Evolutionary conservation across 768 basidiomycete genomes (phyloP).

Genomic region (Podaxis rugospora): DNA sequence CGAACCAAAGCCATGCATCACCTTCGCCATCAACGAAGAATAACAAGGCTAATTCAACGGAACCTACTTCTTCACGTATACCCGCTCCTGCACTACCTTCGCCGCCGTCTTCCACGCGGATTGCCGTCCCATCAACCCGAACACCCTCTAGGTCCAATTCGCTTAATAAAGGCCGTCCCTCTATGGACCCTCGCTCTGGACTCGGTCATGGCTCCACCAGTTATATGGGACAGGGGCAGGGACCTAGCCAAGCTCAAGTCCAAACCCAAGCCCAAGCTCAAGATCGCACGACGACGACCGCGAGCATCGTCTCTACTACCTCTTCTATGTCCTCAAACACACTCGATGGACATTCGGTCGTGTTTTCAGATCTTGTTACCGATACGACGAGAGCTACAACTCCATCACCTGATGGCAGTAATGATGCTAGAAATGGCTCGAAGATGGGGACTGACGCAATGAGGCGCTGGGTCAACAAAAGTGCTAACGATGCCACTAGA

Average conservation of each 20-base stretch:
- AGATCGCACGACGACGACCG: slow-evolving; percentile 1
- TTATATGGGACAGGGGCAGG: neutral
- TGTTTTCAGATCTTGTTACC: slow-evolving; percentile 22
- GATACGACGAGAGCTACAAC: slow-evolving; percentile 27
- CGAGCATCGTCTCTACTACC: slow-evolving; percentile 17
- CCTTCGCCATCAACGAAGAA: neutral
- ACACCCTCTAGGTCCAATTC: slow-evolving; percentile 19
- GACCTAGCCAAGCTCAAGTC: neutral
- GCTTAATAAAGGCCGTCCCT: slow-evolving; percentile 1
- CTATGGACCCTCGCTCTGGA: slow-evolving; percentile 3
- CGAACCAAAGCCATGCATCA: slow-evolving; percentile 6
- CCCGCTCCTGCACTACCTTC: slow-evolving; percentile 2
- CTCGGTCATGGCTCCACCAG: neutral
- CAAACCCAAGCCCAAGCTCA: slow-evolving; percentile 2
- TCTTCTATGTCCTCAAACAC: slow-evolving; percentile 33
- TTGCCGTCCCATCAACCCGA: slow-evolving; percentile 22
- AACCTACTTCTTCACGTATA: neutral
- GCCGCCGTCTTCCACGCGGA: slow-evolving; percentile 1
- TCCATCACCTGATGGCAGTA: neutral
- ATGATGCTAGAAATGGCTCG: neutral
- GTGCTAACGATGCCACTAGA: neutral
- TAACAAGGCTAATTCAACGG: slow-evolving; percentile 6
- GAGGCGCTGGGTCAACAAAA: neutral
- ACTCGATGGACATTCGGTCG: slow-evolving; percentile 35
- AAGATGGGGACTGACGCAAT: slow-evolving; percentile 5